A percentile compares a stretch with the other conserved stretches of the same genome.
phyloP scores from a whole-genome alignment of 805 yeast species.

The Citeromyces nyonsensis region DNA sequence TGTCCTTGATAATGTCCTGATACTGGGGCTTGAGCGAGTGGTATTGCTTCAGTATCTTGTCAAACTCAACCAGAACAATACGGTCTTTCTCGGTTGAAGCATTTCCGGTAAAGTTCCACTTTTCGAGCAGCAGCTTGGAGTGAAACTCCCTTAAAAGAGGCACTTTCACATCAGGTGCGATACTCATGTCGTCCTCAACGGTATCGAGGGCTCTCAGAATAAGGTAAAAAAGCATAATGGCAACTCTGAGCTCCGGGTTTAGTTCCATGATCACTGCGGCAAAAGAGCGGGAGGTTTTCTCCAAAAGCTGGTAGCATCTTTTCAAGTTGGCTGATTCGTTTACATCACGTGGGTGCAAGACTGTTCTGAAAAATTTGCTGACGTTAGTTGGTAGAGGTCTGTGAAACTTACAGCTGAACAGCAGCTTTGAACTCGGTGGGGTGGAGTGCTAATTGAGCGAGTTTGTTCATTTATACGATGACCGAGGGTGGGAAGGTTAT shows the following conservation, averaged over 20 bases:
- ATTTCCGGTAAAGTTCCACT: conserved; percentile 73
- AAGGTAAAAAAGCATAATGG: conserved; percentile 72
- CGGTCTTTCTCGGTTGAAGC: conserved; percentile 73
- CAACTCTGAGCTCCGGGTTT: conserved; percentile 76
- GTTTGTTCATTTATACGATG: conserved; percentile 35
- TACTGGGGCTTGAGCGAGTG: conserved; percentile 61
- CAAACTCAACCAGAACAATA: conserved; percentile 67
- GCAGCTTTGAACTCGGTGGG: conserved; percentile 63
- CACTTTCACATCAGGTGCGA: conserved; percentile 55
- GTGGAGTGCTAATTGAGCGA: conserved; percentile 42
- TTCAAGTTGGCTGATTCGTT: conserved; percentile 26
- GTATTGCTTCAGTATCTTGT: conserved; percentile 50
- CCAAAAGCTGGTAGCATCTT: conserved; percentile 55
- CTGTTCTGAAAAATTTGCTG: conserved; percentile 33
- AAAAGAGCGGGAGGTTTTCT: conserved; percentile 74
- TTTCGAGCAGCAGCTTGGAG: conserved; percentile 40
- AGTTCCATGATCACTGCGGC: conserved; percentile 88
- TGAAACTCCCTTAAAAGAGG: conserved; percentile 61
- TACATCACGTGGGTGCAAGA: conserved; percentile 31
- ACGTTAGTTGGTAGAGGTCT: neutral
- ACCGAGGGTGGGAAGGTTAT: no score
- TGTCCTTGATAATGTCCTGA: conserved; percentile 64
- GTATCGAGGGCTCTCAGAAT: conserved; percentile 88
- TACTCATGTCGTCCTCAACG: conserved; percentile 88
- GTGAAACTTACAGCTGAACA: conserved; percentile 39